These are phyloP conservation scores for Xylaria hypoxylon DNA, from an alignment of 2,329 filamentous ascomycete genomes.

Conservation along the genomic window DNA sequence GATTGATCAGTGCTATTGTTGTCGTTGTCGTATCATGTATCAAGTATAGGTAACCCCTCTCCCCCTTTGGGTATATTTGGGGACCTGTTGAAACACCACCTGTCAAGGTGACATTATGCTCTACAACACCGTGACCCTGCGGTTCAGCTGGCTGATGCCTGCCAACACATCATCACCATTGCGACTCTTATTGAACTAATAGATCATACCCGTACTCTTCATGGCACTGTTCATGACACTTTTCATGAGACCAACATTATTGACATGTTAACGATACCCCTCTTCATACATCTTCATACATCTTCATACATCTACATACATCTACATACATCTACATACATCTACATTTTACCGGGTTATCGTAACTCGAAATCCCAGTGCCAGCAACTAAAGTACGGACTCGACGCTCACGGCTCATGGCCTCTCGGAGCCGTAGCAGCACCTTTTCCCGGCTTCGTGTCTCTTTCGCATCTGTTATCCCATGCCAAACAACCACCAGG, in stretches of 20 bases:
- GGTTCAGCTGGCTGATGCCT: background rate
- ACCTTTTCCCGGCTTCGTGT: background rate
- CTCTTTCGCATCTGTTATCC: background rate
- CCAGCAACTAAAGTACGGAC: background rate
- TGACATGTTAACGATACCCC: too few species aligned
- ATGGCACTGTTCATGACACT: too few species aligned
- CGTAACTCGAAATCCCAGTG: background rate
- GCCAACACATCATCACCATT: slow-evolving; percentile 4
- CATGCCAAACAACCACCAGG: slow-evolving; percentile 7
- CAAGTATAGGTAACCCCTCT: too few species aligned
- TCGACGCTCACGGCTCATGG: slow-evolving; percentile 17
- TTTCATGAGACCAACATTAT: too few species aligned
- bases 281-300: background rate
- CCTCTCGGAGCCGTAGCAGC: slow-evolving; percentile 1
- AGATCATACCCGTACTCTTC: too few species aligned
- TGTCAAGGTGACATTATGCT: background rate
- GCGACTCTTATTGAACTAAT: background rate
- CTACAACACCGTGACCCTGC: slow-evolving; percentile 1
- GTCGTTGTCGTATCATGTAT: background rate
- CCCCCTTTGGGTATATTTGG: background rate
- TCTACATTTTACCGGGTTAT: background rate
- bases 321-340: background rate
- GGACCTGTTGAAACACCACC: background rate
- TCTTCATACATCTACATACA: background rate
- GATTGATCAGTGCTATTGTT: too few species aligned